These are phyloP conservation scores for Phytophthora rubi DNA, from an alignment of 352 stramenopile species.

Conservation along the genomic window DNA sequence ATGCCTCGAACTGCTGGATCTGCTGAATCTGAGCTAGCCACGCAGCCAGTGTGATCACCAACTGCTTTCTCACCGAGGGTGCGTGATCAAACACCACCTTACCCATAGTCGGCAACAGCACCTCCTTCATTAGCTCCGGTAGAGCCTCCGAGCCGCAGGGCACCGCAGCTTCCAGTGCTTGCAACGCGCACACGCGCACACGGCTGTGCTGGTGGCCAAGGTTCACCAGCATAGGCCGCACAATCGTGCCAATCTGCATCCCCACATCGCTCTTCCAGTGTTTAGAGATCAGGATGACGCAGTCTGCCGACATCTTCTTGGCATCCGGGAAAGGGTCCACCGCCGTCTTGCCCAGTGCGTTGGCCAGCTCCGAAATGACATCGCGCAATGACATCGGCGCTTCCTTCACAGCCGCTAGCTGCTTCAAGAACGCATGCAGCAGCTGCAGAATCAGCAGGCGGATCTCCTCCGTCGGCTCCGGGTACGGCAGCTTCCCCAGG, in stretches of 20 bases:
- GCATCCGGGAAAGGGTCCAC: conserved; percentile 82
- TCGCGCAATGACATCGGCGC: conserved; percentile 44
- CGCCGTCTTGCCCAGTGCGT: conserved; percentile 74
- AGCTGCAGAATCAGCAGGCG: conserved; percentile 75
- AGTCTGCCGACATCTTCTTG: conserved; percentile 79
- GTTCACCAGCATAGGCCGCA: conserved; percentile 71
- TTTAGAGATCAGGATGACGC: conserved; percentile 58
- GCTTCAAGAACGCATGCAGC: conserved; percentile 56
- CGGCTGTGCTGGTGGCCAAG: conserved; percentile 85
- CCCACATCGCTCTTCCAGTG: conserved; percentile 63
- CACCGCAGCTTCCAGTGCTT: conserved; percentile 73
- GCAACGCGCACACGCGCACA: conserved; percentile 75
- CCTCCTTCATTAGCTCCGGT: conserved; percentile 77
- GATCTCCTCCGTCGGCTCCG: conserved; percentile 85
- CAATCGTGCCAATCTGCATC: conserved; percentile 73
- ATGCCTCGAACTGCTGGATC: conserved; percentile 65
- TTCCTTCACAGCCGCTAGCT: conserved; percentile 38
- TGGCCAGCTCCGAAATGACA: conserved; percentile 71
- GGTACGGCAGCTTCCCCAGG: conserved; percentile 80
- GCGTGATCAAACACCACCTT: conserved; percentile 80
- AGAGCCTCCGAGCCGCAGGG: conserved; percentile 74
- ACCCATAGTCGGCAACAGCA: conserved; percentile 64
- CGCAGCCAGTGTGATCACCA: conserved; percentile 57
- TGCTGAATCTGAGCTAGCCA: conserved; percentile 69
- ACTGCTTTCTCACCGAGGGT: conserved; percentile 73